Conservation (phyloP, 306 rosid genomes). For the Castanea sativa region DNA sequence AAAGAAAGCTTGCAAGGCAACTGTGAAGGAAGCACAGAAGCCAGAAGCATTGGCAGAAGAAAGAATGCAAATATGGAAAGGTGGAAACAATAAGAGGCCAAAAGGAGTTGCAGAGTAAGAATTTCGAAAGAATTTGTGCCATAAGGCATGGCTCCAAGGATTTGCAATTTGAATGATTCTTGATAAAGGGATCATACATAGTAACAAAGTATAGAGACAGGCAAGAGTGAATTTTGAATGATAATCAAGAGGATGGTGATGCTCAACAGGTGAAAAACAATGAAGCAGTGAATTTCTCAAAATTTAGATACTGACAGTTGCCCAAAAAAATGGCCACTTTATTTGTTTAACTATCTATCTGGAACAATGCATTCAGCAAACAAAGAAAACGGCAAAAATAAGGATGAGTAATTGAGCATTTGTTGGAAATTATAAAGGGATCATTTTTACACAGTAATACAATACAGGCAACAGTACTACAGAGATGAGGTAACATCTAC, state of each 20-base stretch:
- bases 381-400: slow-evolving; percentile 34
- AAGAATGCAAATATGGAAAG: slow-evolving; percentile 67
- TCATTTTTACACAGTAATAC: not conserved
- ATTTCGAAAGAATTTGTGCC: slow-evolving; percentile 56
- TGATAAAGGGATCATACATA: slow-evolving; percentile 44
- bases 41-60: slow-evolving; percentile 70
- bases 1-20: slow-evolving; percentile 70
- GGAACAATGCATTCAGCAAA: slow-evolving; percentile 39
- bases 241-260: slow-evolving; percentile 54
- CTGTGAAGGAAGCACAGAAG: slow-evolving; percentile 70
- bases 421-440: slow-evolving; percentile 13
- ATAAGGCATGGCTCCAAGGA: slow-evolving; percentile 62
- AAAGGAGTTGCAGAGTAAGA: slow-evolving; percentile 67
- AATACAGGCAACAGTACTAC: slow-evolving; percentile 3
- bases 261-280: slow-evolving; percentile 49
- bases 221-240: slow-evolving; percentile 56
- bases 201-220: slow-evolving; percentile 48
- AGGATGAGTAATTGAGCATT: slow-evolving; percentile 46
- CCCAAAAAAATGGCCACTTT: slow-evolving; percentile 46
- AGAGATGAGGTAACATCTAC: not conserved
- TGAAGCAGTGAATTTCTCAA: slow-evolving; percentile 43
- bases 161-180: slow-evolving; percentile 52
- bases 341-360: slow-evolving; percentile 49
- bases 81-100: slow-evolving; percentile 76
- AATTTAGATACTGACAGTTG: slow-evolving; percentile 39